A percentile compares a stretch with the other conserved stretches of the same genome.
phyloP scores from a whole-genome alignment of 192 early-diverging fungal genomes.

The Pecoramyces ruminantium region DNA sequence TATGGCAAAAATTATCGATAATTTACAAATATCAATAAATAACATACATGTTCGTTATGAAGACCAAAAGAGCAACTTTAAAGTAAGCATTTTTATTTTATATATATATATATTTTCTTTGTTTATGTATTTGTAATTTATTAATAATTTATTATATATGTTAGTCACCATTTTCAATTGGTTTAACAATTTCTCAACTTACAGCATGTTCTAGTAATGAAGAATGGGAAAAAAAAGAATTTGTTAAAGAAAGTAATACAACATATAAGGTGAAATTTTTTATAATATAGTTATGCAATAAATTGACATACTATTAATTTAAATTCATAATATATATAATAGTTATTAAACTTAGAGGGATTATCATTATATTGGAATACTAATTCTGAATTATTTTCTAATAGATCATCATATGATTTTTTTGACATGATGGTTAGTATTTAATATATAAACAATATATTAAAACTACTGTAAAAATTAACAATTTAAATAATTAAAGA shows the following conservation, averaged over 20 bases:
- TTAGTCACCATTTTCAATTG: constrained; percentile 63
- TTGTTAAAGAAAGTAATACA: constrained; percentile 54
- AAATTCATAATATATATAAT: too few species aligned
- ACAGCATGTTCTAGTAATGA: constrained; percentile 81
- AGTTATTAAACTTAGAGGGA: constrained; percentile 44
- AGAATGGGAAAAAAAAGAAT: constrained; percentile 61
- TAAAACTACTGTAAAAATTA: constrained; percentile 32
- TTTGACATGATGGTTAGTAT: constrained; percentile 24
- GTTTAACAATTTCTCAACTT: constrained; percentile 73
- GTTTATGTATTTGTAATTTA: too few species aligned
- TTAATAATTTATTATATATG: too few species aligned
- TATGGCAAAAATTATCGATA: constrained; percentile 86
- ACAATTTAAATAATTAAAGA: constrained; percentile 9
- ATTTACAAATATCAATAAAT: constrained; percentile 83
- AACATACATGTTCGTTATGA: constrained; percentile 95
- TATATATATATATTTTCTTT: too few species aligned
- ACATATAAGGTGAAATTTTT: constrained; percentile 73
- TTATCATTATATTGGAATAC: constrained; percentile 84
- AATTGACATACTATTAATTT: too few species aligned
- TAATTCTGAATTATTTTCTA: constrained; percentile 38
- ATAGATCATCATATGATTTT: constrained; percentile 23
- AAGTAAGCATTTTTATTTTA: constrained; percentile 1
- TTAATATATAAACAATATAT: constrained; percentile 21
- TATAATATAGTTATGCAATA: too few species aligned
- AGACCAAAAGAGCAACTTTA: constrained; percentile 60